Base-by-base conservation (phyloP, 192 early-diverging fungal species). In the Pilaira anomala region DNA sequence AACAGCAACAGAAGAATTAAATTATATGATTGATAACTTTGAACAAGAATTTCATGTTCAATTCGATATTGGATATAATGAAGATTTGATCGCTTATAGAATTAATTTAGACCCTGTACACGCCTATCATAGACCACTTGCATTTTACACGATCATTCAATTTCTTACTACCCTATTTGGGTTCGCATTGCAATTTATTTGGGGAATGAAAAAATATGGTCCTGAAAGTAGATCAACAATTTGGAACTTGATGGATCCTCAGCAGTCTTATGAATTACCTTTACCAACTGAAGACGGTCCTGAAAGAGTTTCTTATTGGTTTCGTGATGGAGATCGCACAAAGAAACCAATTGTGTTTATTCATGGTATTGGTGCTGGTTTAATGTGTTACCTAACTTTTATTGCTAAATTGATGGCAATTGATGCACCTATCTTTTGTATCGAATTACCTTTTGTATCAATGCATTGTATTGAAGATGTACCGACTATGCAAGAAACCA, bases 311-410 rank as follows among this genome's bases (percentile, higher is more conserved):
- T 52, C 74, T 0, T 76, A 76, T 48, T 76, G 74, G 74, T 64
- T 71, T 9, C 61, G 61, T 29, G 65, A 67, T 25, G 64, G 60
- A 11, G 40, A 68, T 29, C 39, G 52, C 11, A 53, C 59, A 28
- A 60, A 63, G 22, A 66, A 67, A 33, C 74, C 74, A 1, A 48
- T 76, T 30, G 60, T 76, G 0, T 76, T 76, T 52, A 81, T 88
- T 19, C 88, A 89, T 65, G 88, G 88, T 19, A 80, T 90, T 60
- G 87, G 85, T 1, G 74, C 84, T 45, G 87, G 88, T 7, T 41
- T 88, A 0, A 75, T 76, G 25, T 72, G 76, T 36, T 89, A 90
- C 57, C 28, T 68, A 11, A 63, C 72, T 7, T 82, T 88, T 67
- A 46, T 89, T 25, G 42, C 55, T 29, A 61, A 72, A 7, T 65